These are phyloP conservation scores for Pseudoscleropodium purum DNA, from an alignment of 225 moss, liverwort and hornwort species.

Conservation along the genomic window DNA sequence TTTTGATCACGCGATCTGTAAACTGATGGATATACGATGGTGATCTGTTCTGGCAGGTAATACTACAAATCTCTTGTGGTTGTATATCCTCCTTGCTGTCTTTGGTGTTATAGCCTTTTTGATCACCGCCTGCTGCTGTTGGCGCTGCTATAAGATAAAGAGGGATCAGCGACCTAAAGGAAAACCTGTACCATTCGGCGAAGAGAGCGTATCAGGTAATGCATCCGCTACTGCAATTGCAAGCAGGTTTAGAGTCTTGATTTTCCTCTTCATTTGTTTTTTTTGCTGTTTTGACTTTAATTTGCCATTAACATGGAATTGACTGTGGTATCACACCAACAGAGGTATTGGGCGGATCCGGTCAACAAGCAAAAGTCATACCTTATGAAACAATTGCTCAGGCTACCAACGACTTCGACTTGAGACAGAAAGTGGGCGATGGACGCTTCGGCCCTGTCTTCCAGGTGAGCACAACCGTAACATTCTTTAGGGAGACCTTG, in stretches of 20 bases:
- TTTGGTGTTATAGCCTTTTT: background rate
- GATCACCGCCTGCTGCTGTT: slow-evolving; percentile 1
- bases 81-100: slow-evolving; percentile 4
- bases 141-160: slow-evolving; percentile 9
- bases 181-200: slow-evolving; percentile 24
- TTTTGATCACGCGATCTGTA: background rate
- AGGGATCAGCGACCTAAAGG: background rate
- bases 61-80: slow-evolving; percentile 3
- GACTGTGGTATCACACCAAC: background rate
- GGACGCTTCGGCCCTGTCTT: slow-evolving; percentile 41
- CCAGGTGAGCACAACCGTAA: background rate
- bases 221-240: background rate
- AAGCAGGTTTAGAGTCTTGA: background rate
- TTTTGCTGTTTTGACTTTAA: background rate
- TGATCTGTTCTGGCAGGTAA: background rate
- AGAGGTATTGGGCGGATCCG: slow-evolving; percentile 28
- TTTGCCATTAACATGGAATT: background rate
- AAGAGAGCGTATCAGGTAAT: slow-evolving; percentile 32
- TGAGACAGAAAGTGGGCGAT: slow-evolving; percentile 21
- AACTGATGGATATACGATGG: background rate
- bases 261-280: background rate
- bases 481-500: background rate
- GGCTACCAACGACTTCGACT: slow-evolving; percentile 37
- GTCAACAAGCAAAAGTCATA: slow-evolving; percentile 9
- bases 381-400: slow-evolving; percentile 18